These are phyloP conservation scores for Phoma sp. DNA, from an alignment of 2,329 filamentous ascomycete species.

Conservation along the genomic window DNA sequence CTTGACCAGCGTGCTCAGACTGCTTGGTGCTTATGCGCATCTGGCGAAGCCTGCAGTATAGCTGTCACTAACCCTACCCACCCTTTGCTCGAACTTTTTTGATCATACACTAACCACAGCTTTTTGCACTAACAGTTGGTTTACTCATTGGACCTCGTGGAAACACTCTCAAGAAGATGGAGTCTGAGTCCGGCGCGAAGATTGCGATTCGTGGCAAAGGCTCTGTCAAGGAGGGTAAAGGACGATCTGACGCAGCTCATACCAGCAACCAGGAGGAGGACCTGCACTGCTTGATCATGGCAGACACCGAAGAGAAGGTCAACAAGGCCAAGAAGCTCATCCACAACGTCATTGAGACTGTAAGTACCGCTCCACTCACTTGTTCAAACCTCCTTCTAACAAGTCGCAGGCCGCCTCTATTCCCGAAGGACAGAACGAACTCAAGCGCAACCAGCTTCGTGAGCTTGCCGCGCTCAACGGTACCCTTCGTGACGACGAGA, in stretches of 20 bases:
- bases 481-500: conserved; percentile 98
- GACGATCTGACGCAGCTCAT: conserved; percentile 97
- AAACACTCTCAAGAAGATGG: conserved; percentile 99
- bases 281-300: conserved; percentile 98
- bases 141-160: conserved; percentile 99
- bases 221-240: conserved; percentile 99
- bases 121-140: conserved; percentile 89
- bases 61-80: conserved; percentile 50
- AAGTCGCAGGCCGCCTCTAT: conserved; percentile 85
- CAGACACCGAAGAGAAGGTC: conserved; percentile 98
- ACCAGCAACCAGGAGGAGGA: conserved; percentile 99
- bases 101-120: conserved; percentile 84
- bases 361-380: conserved; percentile 58
- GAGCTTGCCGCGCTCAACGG: conserved; percentile 98
- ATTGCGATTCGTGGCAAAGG: conserved; percentile 99
- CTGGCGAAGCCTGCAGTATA: conserved; percentile 45
- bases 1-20: conserved; percentile 53
- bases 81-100: conserved; percentile 44
- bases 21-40: conserved; percentile 37
- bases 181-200: conserved; percentile 94
- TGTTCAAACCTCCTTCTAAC: conserved; percentile 38
- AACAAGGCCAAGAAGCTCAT: conserved; percentile 99
- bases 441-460: conserved; percentile 97
- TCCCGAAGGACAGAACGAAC: conserved; percentile 96
- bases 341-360: conserved; percentile 98